Conservation (phyloP, 2,329 filamentous ascomycete genomes). For the Colletotrichum gloeosporioides region DNA sequence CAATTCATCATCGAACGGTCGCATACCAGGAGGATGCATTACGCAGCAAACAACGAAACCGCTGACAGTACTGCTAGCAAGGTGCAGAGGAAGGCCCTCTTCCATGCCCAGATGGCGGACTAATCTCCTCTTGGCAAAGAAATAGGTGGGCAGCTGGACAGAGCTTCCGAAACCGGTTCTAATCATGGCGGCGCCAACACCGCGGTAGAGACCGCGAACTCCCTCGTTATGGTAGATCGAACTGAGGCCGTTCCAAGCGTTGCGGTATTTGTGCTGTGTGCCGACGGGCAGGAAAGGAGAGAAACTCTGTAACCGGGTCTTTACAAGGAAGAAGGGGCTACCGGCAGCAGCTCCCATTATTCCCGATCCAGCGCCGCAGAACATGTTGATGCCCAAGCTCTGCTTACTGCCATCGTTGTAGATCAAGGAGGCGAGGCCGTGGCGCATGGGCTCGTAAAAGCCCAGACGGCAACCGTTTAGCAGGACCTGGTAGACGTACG, state of each 20-base stretch:
- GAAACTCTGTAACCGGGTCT: conserved; percentile 93
- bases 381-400: conserved; percentile 89
- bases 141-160: conserved; percentile 96
- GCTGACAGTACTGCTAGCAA: conserved; percentile 86
- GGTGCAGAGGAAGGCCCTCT: conserved; percentile 87
- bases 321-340: conserved; percentile 96
- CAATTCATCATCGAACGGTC: neutral
- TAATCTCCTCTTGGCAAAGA: conserved; percentile 90
- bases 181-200: conserved; percentile 92
- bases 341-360: conserved; percentile 92
- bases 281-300: conserved; percentile 92
- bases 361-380: conserved; percentile 87
- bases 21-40: conserved; percentile 92
- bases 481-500: conserved; percentile 95
- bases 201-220: conserved; percentile 82
- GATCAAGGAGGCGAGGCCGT: conserved; percentile 70
- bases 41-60: conserved; percentile 97
- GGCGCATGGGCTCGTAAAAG: conserved; percentile 95
- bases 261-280: conserved; percentile 93
- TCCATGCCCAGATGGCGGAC: conserved; percentile 85
- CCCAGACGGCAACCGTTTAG: conserved; percentile 96
- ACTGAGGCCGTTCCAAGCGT: conserved; percentile 80
- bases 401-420: conserved; percentile 78
- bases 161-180: conserved; percentile 94
- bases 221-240: conserved; percentile 84